Evolutionary conservation across 805 yeast genomes (phyloP).

Genomic region (Starmerella sp.): DNA sequence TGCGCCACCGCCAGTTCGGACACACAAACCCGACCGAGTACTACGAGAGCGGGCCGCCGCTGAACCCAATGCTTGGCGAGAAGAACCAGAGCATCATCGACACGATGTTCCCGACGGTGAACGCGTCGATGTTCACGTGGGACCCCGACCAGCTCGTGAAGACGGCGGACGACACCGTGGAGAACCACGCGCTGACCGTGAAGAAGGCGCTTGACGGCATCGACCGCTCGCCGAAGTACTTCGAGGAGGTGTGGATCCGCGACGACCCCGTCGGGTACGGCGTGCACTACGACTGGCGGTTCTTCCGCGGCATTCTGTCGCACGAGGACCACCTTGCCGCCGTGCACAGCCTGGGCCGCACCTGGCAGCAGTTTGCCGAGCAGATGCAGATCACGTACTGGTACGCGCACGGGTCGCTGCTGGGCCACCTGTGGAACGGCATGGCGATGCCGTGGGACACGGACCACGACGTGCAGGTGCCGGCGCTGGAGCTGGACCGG

Average conservation of each 20-base stretch:
- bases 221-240: slow-evolving; percentile 8
- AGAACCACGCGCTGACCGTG: slow-evolving; percentile 10
- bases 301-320: slow-evolving; percentile 38
- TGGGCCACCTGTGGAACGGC: slow-evolving; percentile 44
- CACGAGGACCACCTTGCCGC: slow-evolving; percentile 36
- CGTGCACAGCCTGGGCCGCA: slow-evolving; percentile 38
- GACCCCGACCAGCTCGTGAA: neutral
- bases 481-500: slow-evolving; percentile 37
- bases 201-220: slow-evolving; percentile 1
- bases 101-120: slow-evolving; percentile 10
- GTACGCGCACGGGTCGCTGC: slow-evolving; percentile 41
- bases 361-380: slow-evolving; percentile 39
- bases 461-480: slow-evolving; percentile 41
- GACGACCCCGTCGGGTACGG: slow-evolving; percentile 22
- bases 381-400: slow-evolving; percentile 37
- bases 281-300: slow-evolving; percentile 52
- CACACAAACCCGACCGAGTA: slow-evolving; percentile 11
- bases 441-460: slow-evolving; percentile 44
- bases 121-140: slow-evolving; percentile 10
- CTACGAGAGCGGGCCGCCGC: slow-evolving; percentile 5
- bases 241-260: slow-evolving; percentile 14
- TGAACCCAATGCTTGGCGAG: slow-evolving; percentile 1
- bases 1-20: slow-evolving; percentile 16
- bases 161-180: neutral
- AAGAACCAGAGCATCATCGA: neutral